phyloP scores from a whole-genome alignment of 2,329 filamentous ascomycete genomes.

The Colletotrichum tropicale region DNA sequence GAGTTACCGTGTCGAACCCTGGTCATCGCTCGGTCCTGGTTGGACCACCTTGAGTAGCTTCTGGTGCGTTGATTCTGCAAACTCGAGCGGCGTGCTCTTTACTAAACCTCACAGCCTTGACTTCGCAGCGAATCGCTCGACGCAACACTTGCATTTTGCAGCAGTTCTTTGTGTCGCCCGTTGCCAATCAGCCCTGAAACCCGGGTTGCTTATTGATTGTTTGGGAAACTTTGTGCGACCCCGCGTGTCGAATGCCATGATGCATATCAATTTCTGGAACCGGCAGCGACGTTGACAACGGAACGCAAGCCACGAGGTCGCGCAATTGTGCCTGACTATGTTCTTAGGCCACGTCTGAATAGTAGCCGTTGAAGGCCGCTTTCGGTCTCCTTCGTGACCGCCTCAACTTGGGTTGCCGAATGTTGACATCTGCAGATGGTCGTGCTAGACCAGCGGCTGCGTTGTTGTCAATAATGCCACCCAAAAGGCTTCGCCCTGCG shows the following conservation, averaged over 20 bases:
- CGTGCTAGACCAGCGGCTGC: not conserved
- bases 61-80: not conserved
- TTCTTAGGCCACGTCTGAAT: not conserved
- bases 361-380: not conserved
- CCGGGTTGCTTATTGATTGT: not conserved
- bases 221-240: not conserved
- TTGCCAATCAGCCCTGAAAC: not conserved
- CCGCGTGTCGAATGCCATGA: not conserved
- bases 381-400: not conserved
- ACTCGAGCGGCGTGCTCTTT: not conserved
- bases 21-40: not conserved
- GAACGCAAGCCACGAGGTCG: not conserved
- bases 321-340: not conserved
- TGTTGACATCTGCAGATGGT: constrained; percentile 3
- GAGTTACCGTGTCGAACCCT: not conserved
- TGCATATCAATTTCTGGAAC: not conserved
- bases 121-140: not conserved
- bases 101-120: not conserved
- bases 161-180: not conserved
- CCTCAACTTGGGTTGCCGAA: constrained; percentile 1
- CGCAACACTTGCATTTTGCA: not conserved
- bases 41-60: not conserved
- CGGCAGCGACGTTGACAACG: not conserved
- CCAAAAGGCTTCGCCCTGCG: constrained; percentile 5
- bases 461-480: constrained; percentile 11